phyloP scores from a whole-genome alignment of 495 filamentous ascomycete genomes.

The Neurospora tetrasperma region DNA sequence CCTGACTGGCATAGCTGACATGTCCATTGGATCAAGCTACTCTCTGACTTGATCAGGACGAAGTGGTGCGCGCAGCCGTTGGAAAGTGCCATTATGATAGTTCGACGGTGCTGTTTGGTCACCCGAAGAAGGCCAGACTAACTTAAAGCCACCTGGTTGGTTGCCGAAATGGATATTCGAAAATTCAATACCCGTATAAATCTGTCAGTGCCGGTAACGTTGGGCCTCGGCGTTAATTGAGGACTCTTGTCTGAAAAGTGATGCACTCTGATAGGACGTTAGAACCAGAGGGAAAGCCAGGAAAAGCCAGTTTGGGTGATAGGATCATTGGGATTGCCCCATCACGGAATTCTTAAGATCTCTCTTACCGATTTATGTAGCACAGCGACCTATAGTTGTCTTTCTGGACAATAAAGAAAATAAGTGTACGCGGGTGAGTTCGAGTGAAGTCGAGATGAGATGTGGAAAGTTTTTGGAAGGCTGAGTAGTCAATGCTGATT shows the following conservation, averaged over 20 bases:
- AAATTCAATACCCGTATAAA: not conserved
- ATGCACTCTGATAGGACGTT: not conserved
- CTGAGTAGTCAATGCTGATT: not conserved
- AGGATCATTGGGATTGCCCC: not conserved
- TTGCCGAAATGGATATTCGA: not conserved
- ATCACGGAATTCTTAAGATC: not conserved
- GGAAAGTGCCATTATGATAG: constrained; percentile 47
- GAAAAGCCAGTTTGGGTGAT: not conserved
- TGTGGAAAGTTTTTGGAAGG: not conserved
- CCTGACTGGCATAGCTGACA: constrained; percentile 69
- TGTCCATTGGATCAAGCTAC: constrained; percentile 63
- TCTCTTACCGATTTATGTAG: not conserved
- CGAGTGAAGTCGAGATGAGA: not conserved
- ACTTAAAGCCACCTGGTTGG: not conserved
- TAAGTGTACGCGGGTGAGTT: not conserved
- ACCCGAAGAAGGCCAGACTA: not conserved
- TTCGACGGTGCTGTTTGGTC: not conserved
- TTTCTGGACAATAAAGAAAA: not conserved
- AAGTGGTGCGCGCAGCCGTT: constrained; percentile 58
- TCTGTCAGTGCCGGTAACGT: not conserved
- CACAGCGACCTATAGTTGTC: not conserved
- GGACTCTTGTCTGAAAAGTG: not conserved
- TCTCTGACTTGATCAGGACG: constrained; percentile 69
- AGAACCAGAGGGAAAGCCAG: not conserved
- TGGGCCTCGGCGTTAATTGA: not conserved